phyloP scores from a whole-genome alignment of 2,329 filamentous ascomycete genomes.

The Rutstroemia sp. region DNA sequence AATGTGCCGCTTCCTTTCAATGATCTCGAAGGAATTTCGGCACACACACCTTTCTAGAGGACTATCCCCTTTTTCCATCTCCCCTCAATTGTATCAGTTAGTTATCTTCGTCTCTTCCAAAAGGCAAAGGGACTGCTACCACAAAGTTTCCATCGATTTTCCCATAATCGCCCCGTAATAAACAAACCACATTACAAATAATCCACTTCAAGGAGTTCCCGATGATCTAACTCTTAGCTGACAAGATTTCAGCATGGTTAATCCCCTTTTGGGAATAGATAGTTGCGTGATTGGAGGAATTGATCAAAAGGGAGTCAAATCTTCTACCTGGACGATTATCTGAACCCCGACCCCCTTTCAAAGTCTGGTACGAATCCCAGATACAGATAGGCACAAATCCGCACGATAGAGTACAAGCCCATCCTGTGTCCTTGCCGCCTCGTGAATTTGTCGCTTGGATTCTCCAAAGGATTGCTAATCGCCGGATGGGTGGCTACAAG shows the following conservation, averaged over 20 bases:
- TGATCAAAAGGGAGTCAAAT: slow-evolving; percentile 4
- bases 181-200: background rate
- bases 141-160: background rate
- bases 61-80: too few relatives aligned
- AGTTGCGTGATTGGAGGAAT: background rate
- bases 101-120: background rate
- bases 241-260: background rate
- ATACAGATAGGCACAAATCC: background rate
- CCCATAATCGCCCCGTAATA: background rate
- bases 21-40: background rate
- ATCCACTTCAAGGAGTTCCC: background rate
- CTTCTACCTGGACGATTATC: background rate
- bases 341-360: background rate
- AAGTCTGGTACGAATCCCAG: background rate
- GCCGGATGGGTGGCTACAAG: background rate
- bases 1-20: background rate
- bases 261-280: background rate
- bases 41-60: background rate
- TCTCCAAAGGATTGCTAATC: background rate
- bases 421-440: background rate
- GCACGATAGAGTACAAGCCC: background rate
- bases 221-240: background rate
- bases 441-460: background rate
- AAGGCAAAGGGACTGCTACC: background rate
- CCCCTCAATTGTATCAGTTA: too few relatives aligned